These are phyloP conservation scores for Rauvolfia tetraphylla DNA, from an alignment of 257 asterid genomes.

Conservation along the genomic window DNA sequence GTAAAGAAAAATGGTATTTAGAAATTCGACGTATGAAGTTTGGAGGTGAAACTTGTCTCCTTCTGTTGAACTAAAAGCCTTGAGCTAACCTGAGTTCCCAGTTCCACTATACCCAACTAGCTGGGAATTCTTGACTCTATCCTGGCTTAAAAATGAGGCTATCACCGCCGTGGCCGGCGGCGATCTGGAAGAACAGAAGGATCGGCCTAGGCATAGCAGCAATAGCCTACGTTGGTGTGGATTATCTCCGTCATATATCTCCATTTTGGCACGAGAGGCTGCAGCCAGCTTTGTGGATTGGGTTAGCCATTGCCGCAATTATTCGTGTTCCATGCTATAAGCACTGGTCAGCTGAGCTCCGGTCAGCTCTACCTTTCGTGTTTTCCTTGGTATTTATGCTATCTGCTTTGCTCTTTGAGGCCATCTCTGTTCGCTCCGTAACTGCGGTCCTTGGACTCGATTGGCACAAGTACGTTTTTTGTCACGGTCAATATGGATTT, in stretches of 20 bases:
- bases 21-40: too few relatives aligned
- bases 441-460: constrained; percentile 95
- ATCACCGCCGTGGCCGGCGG: constrained; percentile 30
- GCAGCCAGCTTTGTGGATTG: constrained; percentile 80
- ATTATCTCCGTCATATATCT: constrained; percentile 84
- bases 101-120: neutral
- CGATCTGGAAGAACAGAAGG: constrained; percentile 21
- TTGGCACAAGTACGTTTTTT: constrained; percentile 78
- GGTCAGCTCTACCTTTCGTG: constrained; percentile 76
- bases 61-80: neutral
- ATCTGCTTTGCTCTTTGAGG: constrained; percentile 76
- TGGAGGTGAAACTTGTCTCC: neutral
- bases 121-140: neutral
- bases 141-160: constrained; percentile 14
- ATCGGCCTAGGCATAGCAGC: constrained; percentile 83
- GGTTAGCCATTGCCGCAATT: constrained; percentile 57
- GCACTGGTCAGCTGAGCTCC: constrained; percentile 84
- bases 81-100: neutral
- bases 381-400: constrained; percentile 69
- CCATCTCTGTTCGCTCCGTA: constrained; percentile 86
- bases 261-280: constrained; percentile 81
- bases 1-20: too few relatives aligned
- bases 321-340: constrained; percentile 72
- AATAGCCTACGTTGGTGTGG: constrained; percentile 63
- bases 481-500: neutral